Evolutionary conservation across 257 asterid species (phyloP), one percentile per base, ranked within the genome.

Genomic region (Lycium barbarum): DNA sequence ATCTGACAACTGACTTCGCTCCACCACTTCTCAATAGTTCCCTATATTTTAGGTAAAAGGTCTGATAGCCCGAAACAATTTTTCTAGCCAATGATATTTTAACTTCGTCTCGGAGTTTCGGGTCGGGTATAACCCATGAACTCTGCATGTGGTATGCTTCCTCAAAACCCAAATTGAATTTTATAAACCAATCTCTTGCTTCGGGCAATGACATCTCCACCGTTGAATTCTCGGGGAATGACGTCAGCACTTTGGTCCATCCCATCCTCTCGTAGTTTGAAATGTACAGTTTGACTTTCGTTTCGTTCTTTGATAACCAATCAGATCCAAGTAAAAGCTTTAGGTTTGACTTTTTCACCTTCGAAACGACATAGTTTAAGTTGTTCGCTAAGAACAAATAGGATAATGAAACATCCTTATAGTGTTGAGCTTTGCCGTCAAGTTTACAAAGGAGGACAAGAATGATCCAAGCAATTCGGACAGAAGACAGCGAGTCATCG

Each of bases 401-500:
- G 2, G 95, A 90, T 63, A 90, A 85, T 18, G 98, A 90, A 88
- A 92, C 95, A 90, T 95, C 94, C 70, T 89, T 85, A 87, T 90
- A 93, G 53, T 59, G 62, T 79, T 82, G 91, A 18, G 99, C 99
- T 84, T 95, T 94, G 2, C 90, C 93, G 84, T 95, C 98, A 76
- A 95, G 93, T 86, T 95, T 95, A 49, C 99, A 95, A 9, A 94
- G 91, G 81, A 95, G 95, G 51, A 94, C 88, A n/a, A 95, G 97
- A 13, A 95, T 85, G 49, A 93, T 86, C 99, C 98, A 93, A 7
- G 95, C 99, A n/a, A 93, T 51, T 35, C 93, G 87, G 35, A 68
- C 84, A 81, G 94, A 84, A 10, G 92, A 88, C 45, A 86, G 85
- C 7, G 92, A 83, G 49, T 88, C 88, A 14, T 89, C 91, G 38